phyloP scores from a whole-genome alignment of 768 basidiomycete species.

The Mycena belliarum region DNA sequence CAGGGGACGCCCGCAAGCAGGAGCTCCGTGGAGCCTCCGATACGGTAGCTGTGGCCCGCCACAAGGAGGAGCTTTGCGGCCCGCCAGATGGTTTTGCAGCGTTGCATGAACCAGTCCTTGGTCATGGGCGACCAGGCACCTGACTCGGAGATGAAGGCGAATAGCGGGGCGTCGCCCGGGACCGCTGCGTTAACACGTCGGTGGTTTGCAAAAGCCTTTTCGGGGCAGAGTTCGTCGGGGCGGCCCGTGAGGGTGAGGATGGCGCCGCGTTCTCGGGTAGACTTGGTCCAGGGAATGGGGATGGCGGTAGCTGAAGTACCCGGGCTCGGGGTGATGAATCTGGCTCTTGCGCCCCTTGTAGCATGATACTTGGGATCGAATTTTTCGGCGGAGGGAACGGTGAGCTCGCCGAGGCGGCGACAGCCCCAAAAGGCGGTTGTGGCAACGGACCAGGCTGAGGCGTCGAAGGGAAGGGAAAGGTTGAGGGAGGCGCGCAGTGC shows the following conservation, averaged over 20 bases:
- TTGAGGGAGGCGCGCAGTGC: conserved; percentile 25
- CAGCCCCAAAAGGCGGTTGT: conserved; percentile 37
- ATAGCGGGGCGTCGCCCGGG: neutral
- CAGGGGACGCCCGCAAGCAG: neutral
- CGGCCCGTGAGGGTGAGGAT: neutral
- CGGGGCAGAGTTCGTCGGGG: neutral
- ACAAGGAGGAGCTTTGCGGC: neutral
- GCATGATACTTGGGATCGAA: neutral
- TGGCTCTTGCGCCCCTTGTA: neutral
- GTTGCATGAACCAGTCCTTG: neutral
- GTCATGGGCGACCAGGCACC: neutral
- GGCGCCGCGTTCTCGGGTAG: neutral
- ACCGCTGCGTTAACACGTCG: neutral
- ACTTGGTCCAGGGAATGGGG: neutral
- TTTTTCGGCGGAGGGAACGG: neutral
- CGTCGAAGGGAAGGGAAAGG: conserved; percentile 28
- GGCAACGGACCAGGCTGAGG: conserved; percentile 38
- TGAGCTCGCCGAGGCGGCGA: conserved; percentile 6
- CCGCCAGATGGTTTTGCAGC: neutral
- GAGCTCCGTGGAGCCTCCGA: neutral
- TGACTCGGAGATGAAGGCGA: neutral
- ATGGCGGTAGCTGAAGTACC: neutral
- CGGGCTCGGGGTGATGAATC: neutral
- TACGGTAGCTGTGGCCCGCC: neutral
- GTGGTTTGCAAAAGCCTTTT: neutral